Conservation (phyloP, 2,329 filamentous ascomycete species). For the Ceratocystis harringtonii region DNA sequence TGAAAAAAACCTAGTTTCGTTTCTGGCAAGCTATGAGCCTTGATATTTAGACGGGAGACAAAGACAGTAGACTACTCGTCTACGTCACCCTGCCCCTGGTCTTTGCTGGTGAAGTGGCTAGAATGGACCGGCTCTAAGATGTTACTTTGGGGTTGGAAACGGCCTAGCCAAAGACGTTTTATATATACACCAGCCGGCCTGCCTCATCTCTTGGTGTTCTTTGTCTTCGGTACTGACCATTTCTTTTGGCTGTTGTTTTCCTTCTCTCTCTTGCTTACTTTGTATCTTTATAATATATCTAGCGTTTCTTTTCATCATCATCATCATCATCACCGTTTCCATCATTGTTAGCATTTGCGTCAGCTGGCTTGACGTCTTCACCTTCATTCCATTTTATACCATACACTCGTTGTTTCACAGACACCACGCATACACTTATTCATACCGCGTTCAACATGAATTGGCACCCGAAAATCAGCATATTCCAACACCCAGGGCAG, state of each 20-base stretch:
- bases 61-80: background rate
- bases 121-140: background rate
- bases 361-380: slow-evolving; percentile 12
- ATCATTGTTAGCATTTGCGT: background rate
- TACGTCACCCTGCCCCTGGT: background rate
- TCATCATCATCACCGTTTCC: background rate
- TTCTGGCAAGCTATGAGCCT: no score
- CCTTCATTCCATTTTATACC: background rate
- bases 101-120: background rate
- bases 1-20: no score
- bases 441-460: background rate
- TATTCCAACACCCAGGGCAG: background rate
- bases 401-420: background rate
- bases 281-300: background rate
- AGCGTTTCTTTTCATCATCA: background rate
- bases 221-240: background rate
- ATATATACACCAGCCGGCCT: background rate
- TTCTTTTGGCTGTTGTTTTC: background rate
- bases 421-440: background rate
- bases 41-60: background rate
- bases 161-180: background rate
- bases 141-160: background rate
- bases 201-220: background rate
- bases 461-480: background rate
- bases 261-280: background rate